Percentiles rank a stretch among this genome's conserved stretches.
Conservation (phyloP, 352 stramenopile genomes). For the Globisporangium takayamanum region DNA sequence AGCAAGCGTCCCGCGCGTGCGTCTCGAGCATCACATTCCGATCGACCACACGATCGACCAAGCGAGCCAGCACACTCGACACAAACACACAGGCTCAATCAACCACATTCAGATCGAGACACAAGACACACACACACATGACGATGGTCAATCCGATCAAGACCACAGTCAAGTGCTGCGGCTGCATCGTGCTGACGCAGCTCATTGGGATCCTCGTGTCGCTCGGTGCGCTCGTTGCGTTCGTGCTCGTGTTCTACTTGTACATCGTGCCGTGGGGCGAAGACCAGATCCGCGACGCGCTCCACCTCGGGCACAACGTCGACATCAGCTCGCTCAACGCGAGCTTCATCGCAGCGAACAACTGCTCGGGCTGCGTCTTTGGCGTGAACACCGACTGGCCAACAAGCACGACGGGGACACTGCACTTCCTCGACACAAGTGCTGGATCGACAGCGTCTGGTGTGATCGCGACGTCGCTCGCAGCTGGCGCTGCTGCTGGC, state of each 20-base stretch:
- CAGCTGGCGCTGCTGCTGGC: conserved; percentile 35
- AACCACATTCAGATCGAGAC: background rate
- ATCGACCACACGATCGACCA: background rate
- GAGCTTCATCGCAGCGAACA: conserved; percentile 48
- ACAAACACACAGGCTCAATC: background rate
- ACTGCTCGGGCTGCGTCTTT: conserved; percentile 80
- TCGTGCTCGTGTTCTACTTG: conserved; percentile 61
- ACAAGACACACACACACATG: background rate
- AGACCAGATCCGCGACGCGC: conserved; percentile 51
- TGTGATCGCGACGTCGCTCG: conserved; percentile 65
- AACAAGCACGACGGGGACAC: conserved; percentile 54
- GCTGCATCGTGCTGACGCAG: conserved; percentile 67
- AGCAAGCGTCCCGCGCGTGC: background rate
- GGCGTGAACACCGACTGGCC: conserved; percentile 80
- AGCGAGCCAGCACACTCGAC: background rate
- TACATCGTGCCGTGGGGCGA: conserved; percentile 73
- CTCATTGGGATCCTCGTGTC: conserved; percentile 56
- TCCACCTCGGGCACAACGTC: conserved; percentile 38
- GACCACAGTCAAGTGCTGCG: conserved; percentile 60
- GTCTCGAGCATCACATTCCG: background rate
- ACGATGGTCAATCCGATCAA: conserved; percentile 18
- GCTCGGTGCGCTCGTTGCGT: conserved; percentile 38
- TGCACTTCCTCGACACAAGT: conserved; percentile 70
- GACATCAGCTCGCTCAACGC: conserved; percentile 44
- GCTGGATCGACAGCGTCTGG: conserved; percentile 53